Conservation (phyloP, 768 basidiomycete species). For the Calocybe indica region DNA sequence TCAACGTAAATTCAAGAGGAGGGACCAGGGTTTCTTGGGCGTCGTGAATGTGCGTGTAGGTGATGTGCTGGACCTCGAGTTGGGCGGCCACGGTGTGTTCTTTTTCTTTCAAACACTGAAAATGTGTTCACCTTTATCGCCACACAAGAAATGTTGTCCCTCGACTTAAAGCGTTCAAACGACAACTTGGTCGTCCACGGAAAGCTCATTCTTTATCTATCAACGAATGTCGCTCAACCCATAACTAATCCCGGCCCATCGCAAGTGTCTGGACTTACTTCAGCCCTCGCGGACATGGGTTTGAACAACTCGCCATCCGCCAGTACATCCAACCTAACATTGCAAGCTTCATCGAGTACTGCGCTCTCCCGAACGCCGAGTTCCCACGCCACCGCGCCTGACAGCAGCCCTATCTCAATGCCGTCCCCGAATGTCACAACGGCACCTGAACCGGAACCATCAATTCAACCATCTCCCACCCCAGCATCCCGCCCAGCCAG, state of each 20-base stretch:
- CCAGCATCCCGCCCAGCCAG: constrained; percentile 23
- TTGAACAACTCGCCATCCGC: constrained; percentile 55
- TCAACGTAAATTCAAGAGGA: constrained; percentile 97
- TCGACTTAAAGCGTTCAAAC: constrained; percentile 98
- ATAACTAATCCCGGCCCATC: constrained; percentile 82
- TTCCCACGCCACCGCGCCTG: constrained; percentile 54
- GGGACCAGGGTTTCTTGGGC: constrained; percentile 96
- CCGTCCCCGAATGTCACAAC: constrained; percentile 25
- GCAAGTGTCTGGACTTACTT: constrained; percentile 52
- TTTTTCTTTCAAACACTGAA: constrained; percentile 4
- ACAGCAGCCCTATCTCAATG: constrained; percentile 36
- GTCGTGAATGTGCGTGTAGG: constrained; percentile 93
- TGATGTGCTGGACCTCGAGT: constrained; percentile 85
- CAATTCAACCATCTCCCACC: constrained; percentile 13
- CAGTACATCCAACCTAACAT: constrained; percentile 46
- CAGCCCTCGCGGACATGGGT: constrained; percentile 55
- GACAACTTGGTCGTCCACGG: constrained; percentile 98
- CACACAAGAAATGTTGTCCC: constrained; percentile 83
- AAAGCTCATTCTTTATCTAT: constrained; percentile 94
- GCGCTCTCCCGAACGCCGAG: constrained; percentile 59
- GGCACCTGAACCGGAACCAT: constrained; percentile 17
- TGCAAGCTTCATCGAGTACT: constrained; percentile 31
- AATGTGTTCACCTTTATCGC: constrained; percentile 1
- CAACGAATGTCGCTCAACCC: constrained; percentile 82
- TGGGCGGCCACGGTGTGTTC: constrained; percentile 87